phyloP scores from a whole-genome alignment of 768 basidiomycete genomes.

The Suillus cothurnatus region DNA sequence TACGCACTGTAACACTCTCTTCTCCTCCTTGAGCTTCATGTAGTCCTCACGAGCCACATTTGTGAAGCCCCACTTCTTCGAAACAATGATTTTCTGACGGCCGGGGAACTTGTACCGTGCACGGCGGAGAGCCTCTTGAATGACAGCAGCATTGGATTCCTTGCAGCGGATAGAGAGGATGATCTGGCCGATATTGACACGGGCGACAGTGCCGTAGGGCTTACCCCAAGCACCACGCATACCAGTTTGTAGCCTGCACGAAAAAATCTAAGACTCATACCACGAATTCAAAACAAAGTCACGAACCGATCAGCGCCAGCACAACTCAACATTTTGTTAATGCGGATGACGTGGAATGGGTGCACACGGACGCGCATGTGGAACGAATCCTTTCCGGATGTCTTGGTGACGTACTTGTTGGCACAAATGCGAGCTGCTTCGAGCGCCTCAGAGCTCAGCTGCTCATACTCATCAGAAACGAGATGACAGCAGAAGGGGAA shows the following conservation, averaged over 20 bases:
- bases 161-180: constrained; percentile 93
- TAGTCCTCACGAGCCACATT: constrained; percentile 92
- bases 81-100: constrained; percentile 95
- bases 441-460: constrained; percentile 93
- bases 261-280: background rate
- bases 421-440: constrained; percentile 99
- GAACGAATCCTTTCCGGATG: constrained; percentile 98
- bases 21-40: constrained; percentile 84
- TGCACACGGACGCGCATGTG: constrained; percentile 96
- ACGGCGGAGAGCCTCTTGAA: constrained; percentile 97
- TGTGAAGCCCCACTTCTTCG: constrained; percentile 99
- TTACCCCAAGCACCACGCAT: constrained; percentile 99
- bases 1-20: constrained; percentile 86
- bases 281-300: background rate
- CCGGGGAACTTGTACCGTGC: constrained; percentile 99
- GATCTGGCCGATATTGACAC: constrained; percentile 97
- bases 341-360: constrained; percentile 98
- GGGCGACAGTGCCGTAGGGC: constrained; percentile 96
- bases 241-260: constrained; percentile 81
- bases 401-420: constrained; percentile 99
- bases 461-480: constrained; percentile 98
- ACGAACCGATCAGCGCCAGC: constrained; percentile 95
- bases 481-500: constrained; percentile 98
- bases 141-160: constrained; percentile 82
- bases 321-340: constrained; percentile 99